These are phyloP conservation scores for Gardenia jasminoides DNA, from an alignment of 257 asterid species.

Conservation along the genomic window DNA sequence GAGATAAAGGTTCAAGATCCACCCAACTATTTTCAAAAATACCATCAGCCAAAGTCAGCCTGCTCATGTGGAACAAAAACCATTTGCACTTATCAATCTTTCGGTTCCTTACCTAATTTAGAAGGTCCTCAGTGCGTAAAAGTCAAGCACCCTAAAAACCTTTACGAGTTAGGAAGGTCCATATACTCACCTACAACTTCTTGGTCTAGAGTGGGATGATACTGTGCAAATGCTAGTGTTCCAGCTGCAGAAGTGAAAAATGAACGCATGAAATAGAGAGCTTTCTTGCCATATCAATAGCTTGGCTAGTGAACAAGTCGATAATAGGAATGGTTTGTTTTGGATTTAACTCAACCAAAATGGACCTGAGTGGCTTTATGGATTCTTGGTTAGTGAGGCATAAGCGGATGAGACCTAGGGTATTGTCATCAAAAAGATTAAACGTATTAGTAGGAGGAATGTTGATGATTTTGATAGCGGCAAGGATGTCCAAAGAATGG, in stretches of 20 bases:
- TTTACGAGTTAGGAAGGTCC: constrained; percentile 31
- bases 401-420: constrained; percentile 22
- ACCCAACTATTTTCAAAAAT: constrained; percentile 41
- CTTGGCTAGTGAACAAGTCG: constrained; percentile 40
- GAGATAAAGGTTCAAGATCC: constrained; percentile 32
- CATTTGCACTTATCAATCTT: constrained; percentile 42
- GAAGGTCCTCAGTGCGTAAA: constrained; percentile 21
- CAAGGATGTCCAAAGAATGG: constrained; percentile 17
- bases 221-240: constrained; percentile 26
- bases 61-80: constrained; percentile 27
- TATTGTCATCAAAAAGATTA: constrained; percentile 15
- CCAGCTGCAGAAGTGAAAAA: constrained; percentile 37
- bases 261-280: constrained; percentile 31
- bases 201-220: constrained; percentile 36
- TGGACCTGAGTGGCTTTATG: constrained; percentile 19
- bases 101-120: constrained; percentile 32
- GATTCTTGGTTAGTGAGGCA: constrained; percentile 28
- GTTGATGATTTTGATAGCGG: constrained; percentile 24
- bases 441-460: constrained; percentile 41
- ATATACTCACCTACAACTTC: constrained; percentile 36
- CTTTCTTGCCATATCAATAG: constrained; percentile 33
- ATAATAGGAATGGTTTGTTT: constrained; percentile 26
- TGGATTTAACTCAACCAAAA: constrained; percentile 12
- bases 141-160: constrained; percentile 34
- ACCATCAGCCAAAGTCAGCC: constrained; percentile 27